Conservation (phyloP, 257 asterid genomes). For the Plantago elongata region DNA sequence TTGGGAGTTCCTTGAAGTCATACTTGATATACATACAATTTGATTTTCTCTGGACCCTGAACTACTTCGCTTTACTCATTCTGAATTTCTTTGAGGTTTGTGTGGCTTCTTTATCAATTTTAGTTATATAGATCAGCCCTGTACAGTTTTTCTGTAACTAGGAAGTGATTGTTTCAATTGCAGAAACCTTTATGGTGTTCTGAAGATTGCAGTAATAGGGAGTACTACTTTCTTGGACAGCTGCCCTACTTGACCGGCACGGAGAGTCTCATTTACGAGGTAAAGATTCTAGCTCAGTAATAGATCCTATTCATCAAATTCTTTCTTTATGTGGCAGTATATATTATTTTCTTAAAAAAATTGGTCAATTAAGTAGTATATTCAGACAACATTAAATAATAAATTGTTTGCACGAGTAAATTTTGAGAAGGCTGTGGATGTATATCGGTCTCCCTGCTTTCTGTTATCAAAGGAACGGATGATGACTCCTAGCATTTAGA, state of each 20-base stretch:
- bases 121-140: slow-evolving; percentile 11
- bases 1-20: slow-evolving; percentile 53
- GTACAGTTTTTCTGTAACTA: slow-evolving; percentile 18
- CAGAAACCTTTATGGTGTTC: slow-evolving; percentile 99
- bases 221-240: slow-evolving; percentile 81
- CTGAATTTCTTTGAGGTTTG: slow-evolving; percentile 81
- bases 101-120: slow-evolving; percentile 19
- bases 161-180: slow-evolving; percentile 26
- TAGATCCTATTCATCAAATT: slow-evolving; percentile 2
- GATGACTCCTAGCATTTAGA: too few species aligned
- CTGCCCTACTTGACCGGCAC: slow-evolving; percentile 71
- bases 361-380: too few species aligned
- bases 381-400: too few species aligned
- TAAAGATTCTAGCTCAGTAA: slow-evolving; percentile 23
- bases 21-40: slow-evolving; percentile 72
- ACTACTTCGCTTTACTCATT: slow-evolving; percentile 69
- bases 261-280: slow-evolving; percentile 86
- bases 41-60: slow-evolving; percentile 86
- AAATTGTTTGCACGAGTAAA: too few species aligned
- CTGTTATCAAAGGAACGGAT: too few species aligned
- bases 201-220: slow-evolving; percentile 63
- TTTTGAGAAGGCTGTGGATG: too few species aligned
- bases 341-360: neutral
- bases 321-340: slow-evolving; percentile 13
- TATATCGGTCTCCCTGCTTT: too few species aligned